These are phyloP conservation scores for Rhodotorula sp. DNA, from an alignment of 1,284 basidiomycete genomes.

Conservation along the genomic window DNA sequence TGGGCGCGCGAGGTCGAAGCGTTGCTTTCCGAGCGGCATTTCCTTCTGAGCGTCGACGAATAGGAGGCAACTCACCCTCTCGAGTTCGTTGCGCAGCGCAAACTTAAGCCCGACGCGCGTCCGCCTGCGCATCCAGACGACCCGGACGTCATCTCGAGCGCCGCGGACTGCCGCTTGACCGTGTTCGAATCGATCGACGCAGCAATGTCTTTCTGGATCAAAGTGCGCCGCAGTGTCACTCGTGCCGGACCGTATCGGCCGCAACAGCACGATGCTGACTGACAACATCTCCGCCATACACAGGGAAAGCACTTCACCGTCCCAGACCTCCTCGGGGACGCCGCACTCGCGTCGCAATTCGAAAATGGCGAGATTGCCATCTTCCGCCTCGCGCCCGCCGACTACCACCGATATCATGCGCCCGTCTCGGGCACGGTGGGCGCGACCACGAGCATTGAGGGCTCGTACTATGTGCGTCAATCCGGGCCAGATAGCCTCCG, in stretches of 20 bases:
- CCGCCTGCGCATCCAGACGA: conserved; percentile 65
- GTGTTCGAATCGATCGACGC: conserved; percentile 66
- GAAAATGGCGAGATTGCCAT: conserved; percentile 61
- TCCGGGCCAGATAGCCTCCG: background rate
- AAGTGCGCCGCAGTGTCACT: conserved; percentile 41
- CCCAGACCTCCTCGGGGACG: conserved; percentile 61
- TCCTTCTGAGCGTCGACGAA: no score
- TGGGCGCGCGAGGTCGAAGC: no score
- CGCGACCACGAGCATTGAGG: conserved; percentile 56
- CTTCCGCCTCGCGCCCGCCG: conserved; percentile 65
- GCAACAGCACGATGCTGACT: background rate
- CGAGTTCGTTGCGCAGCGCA: background rate
- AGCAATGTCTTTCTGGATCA: conserved; percentile 62
- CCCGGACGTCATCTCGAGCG: conserved; percentile 61
- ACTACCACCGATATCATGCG: conserved; percentile 83
- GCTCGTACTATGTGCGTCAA: conserved; percentile 46
- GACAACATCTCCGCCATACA: conserved; percentile 54
- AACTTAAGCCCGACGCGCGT: conserved; percentile 64
- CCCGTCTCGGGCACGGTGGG: conserved; percentile 64
- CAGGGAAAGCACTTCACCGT: conserved; percentile 74
- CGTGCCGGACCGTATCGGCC: background rate
- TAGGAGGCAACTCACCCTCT: no score
- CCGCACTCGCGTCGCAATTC: conserved; percentile 51
- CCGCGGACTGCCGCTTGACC: conserved; percentile 63
- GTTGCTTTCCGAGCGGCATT: conserved; percentile 54